These are phyloP conservation scores for Yamadazyma buinensis DNA, from an alignment of 1,139 yeast genomes.

Conservation along the genomic window DNA sequence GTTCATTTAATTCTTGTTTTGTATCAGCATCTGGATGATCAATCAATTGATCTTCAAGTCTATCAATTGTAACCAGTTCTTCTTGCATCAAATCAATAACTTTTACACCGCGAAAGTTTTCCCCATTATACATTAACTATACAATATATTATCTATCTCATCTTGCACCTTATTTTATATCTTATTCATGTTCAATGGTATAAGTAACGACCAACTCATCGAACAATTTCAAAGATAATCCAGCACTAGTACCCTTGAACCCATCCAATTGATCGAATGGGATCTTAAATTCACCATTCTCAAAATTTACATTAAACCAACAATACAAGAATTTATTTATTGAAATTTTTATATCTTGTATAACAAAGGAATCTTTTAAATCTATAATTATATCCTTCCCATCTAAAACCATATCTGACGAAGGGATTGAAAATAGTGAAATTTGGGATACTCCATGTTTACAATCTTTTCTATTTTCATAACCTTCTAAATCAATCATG, in stretches of 20 bases:
- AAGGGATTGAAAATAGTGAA: neutral
- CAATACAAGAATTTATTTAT: conserved; percentile 12
- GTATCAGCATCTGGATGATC: conserved; percentile 46
- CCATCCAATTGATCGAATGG: conserved; percentile 71
- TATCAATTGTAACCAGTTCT: conserved; percentile 40
- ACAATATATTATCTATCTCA: no score
- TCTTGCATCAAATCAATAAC: no score
- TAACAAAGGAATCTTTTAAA: neutral
- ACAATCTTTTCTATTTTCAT: neutral
- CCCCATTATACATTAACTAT: no score
- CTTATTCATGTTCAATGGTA: no score
- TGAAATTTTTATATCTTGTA: conserved; percentile 5
- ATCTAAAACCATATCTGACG: neutral
- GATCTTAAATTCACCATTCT: conserved; percentile 3
- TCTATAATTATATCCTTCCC: neutral
- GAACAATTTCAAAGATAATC: conserved; percentile 52
- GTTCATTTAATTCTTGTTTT: conserved; percentile 26
- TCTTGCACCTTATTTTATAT: no score
- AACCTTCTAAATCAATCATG: conserved; percentile 2
- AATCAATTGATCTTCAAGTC: conserved; percentile 44
- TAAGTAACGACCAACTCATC: conserved; percentile 20
- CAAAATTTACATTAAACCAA: conserved; percentile 29
- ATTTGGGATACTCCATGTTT: neutral
- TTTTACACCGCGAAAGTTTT: no score
- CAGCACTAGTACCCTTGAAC: conserved; percentile 50